Conservation (phyloP, 164 flowering plant genomes). For the Liquidambar formosana region DNA sequence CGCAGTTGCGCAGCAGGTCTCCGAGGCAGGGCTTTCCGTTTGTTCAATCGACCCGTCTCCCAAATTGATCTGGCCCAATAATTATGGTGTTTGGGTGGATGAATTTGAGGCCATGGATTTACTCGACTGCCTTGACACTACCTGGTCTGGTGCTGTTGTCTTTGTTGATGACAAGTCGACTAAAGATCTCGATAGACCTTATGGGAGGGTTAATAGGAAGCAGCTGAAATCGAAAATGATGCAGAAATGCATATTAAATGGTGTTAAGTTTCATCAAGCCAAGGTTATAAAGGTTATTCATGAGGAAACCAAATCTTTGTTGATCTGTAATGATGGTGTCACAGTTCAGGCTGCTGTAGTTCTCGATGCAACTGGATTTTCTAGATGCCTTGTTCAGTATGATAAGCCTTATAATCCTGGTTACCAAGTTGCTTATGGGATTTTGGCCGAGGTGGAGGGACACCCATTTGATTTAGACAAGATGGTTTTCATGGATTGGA, state of each 20-base stretch:
- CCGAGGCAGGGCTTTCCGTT: constrained; percentile 84
- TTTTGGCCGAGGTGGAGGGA: constrained; percentile 86
- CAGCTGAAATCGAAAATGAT: constrained; percentile 88
- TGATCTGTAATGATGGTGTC: constrained; percentile 83
- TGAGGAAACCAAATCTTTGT: constrained; percentile 67
- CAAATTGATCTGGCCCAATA: constrained; percentile 84
- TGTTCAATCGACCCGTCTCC: constrained; percentile 89
- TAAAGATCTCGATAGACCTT: constrained; percentile 73
- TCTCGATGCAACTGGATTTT: constrained; percentile 93
- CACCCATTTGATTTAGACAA: constrained; percentile 90
- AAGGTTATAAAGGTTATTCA: constrained; percentile 81
- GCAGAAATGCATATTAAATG: constrained; percentile 79
- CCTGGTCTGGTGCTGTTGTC: constrained; percentile 90
- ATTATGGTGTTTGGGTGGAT: constrained; percentile 97
- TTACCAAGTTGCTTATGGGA: constrained; percentile 93
- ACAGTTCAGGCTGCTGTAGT: constrained; percentile 78
- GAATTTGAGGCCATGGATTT: constrained; percentile 94
- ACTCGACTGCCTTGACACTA: constrained; percentile 90
- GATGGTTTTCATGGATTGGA: constrained; percentile 98
- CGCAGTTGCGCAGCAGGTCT: constrained; percentile 90
- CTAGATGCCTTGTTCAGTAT: constrained; percentile 79
- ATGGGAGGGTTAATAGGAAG: constrained; percentile 83
- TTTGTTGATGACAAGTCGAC: constrained; percentile 49
- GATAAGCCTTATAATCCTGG: constrained; percentile 94
- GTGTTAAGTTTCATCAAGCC: constrained; percentile 89